Base-by-base conservation (phyloP, 208 protist genomes). In the Crithidia expoeki region DNA sequence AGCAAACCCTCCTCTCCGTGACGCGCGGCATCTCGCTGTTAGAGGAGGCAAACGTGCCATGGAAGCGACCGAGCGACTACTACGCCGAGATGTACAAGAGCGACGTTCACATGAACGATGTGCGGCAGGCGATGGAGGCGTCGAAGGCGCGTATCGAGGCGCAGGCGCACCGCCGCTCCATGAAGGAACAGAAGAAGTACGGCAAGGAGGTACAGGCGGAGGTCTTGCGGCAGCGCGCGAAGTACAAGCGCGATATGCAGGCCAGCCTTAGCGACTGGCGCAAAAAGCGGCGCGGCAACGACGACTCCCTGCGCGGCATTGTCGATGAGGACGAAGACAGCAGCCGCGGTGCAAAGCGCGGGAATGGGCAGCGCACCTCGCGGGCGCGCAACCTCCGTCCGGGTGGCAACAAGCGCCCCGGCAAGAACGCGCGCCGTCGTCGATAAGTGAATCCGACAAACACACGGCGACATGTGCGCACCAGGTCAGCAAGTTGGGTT, bases 51-150 rank as follows among this genome's bases (percentile, higher is more conserved):
- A 72, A 79, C 5, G 88, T 99, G 49, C 83, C 92, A 44, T 95
- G 92, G 69, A 76, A 85, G 67, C 88, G 97, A 36, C 96, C 96
- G 25, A 74, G 75, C 42, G 97, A 98, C 81, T 99, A 97, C 81
- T 98, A 97, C 81, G 96, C 96, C 9, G 97, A 99, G 76, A 99
- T 98, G 96, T 91, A 94, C 72, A 99, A 99, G 80, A 86, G 81
- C 56, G 97, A 99, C 71, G 77, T 94, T 32, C 96, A 98, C 77
- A 98, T 99, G 96, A 85, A 83, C 62, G 94, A 98, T 55, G 91
- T 97, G 68, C 89, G 85, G 27, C 81, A 88, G 55, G 88, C 90
- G 11, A 94, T 97, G 80, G 88, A 94, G 68, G 85, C 79, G 12
- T 89, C 89, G 30, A 94, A 94, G 82, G 73, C 86, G 5, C 83